Evolutionary conservation across 306 rosid species (phyloP), one percentile per base, ranked within the genome.

Genomic region (Begonia masoniana): DNA sequence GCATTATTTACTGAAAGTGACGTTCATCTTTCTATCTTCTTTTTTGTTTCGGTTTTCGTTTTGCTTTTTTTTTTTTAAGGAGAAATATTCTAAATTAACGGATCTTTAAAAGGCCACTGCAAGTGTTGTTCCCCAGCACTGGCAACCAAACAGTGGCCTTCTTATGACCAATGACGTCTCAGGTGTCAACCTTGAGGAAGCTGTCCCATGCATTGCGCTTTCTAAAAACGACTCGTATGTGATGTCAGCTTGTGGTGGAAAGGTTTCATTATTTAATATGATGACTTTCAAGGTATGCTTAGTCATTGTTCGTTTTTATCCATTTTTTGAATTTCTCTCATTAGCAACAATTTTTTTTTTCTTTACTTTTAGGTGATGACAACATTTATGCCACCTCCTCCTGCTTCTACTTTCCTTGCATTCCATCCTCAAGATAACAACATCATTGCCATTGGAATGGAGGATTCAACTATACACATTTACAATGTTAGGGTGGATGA

Each of bases 361-460:
- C 31, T 65, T 58, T 56, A 49, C n/a, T 58, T 69, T 39, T 62
- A 87, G 96, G 94, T 84, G 47, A 88, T 84, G 96, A 79, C 85
- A 58, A 82, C 92, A 56, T 84, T 79, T 65, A 76, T 84, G 88
- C 45, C 83, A 41, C 82, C 94, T 24, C 85, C 86, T 42, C 95
- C 96, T 41, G 77, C 92, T 43, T 79, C 96, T 47, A 77, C 94
- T 55, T 82, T 68, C 69, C 66, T 84, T 45, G 94, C 92, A 53
- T 84, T 88, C 69, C 85, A 84, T 68, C 96, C 96, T 48, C 76
- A 65, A 63, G 92, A 88, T 79, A 88, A 88, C 73, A 88, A 88
- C 78, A 75, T 88, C 75, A 75, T 88, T 26, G 96, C 96, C 73
- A 82, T 84, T 46, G 95, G 94, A 66, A 88, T 88, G 96, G 92